These are phyloP conservation scores for Lactarius deliciosus DNA, from an alignment of 768 basidiomycete species.

Conservation along the genomic window DNA sequence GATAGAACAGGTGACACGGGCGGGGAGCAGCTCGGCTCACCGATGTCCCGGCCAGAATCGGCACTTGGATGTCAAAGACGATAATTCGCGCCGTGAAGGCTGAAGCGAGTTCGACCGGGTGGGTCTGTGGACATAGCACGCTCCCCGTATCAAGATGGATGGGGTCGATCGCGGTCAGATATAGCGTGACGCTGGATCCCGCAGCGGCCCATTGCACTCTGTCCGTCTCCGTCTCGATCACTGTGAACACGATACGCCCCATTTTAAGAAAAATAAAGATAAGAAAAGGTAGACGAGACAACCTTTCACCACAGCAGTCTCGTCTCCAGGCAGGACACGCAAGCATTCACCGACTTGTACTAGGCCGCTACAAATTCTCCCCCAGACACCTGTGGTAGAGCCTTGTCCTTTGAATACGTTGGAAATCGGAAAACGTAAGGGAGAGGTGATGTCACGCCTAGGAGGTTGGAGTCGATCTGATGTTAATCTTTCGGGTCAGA, in stretches of 20 bases:
- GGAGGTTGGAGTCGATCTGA: conserved; percentile 83
- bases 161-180: conserved; percentile 80
- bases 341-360: conserved; percentile 90
- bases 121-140: conserved; percentile 75
- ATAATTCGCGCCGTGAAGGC: conserved; percentile 86
- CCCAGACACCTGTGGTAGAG: conserved; percentile 74
- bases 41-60: conserved; percentile 83
- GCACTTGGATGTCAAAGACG: conserved; percentile 88
- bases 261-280: background rate
- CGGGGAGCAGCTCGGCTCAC: conserved; percentile 44
- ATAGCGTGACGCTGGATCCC: conserved; percentile 86
- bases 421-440: conserved; percentile 85
- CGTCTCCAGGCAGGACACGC: conserved; percentile 89
- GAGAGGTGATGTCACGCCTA: conserved; percentile 65
- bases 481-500: conserved; percentile 13
- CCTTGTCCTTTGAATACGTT: conserved; percentile 93
- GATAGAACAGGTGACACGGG: background rate
- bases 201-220: conserved; percentile 84
- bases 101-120: conserved; percentile 73
- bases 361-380: conserved; percentile 82
- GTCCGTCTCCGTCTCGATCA: conserved; percentile 80
- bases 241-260: conserved; percentile 41
- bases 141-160: conserved; percentile 85
- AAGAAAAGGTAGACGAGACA: background rate
- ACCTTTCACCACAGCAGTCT: conserved; percentile 75